Base-by-base conservation (phyloP, 148 eudicot species). In the Silene latifolia region DNA sequence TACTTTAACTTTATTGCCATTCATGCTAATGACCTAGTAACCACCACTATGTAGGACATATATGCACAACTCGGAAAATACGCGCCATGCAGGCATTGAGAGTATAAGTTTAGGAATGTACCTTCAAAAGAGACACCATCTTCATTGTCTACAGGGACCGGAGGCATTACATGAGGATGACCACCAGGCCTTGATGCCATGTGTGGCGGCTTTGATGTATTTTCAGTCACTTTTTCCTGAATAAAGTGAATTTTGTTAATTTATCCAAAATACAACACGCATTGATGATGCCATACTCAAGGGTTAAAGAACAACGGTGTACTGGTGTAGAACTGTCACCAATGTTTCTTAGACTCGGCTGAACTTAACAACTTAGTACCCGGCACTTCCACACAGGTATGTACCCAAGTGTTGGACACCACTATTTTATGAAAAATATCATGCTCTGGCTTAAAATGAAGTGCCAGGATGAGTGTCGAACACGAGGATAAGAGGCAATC, bases 51-150 rank as follows among this genome's bases (percentile, higher is more conserved):
- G 60, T 23, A 60, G 27, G 56, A 70, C 12, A 19, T 67, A 76
- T 46, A 60, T 27, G 54, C 18, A 54, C 54, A 2, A 71, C 61
- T 60, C 32, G 66, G 13, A 54, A 4, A 57, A 29, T 19, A 12
- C 17, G 17, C 23, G 63, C 4, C 39, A 27, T 27, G 23, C 15
- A 7, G 15, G 1, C 27, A 59, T 47, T 20, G 17, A 15, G 42
- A 60, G 46, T 2, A 44, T 12, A 46, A 23, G 13, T 56, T n/a
- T 67, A 44, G 53, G 27, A 58, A 15, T 79, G 80, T 77, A 90
- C 98, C 91, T 84, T 86, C 72, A 74, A 67, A 90, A 44, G 98
- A 80, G 75, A 93, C 79, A 44, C 91, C 98, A 79, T 92, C 97
- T 69, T 93, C 97, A 80, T 82, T 81, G 72, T 90, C 96, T 74